Base-by-base conservation (phyloP, 805 yeast species). In the Cephaloascus fragrans region DNA sequence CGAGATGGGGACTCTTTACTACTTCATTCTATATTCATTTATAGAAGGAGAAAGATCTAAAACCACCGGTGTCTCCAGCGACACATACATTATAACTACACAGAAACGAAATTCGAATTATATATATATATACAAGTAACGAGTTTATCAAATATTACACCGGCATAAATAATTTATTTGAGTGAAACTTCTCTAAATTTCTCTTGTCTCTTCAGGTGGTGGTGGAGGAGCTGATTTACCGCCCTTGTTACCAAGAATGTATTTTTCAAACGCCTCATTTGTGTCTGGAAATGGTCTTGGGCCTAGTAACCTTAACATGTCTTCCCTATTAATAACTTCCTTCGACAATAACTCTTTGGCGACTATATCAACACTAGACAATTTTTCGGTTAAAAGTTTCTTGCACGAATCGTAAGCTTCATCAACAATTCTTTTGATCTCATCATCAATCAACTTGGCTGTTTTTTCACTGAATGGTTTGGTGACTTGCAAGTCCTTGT, bases 251-350 rank as follows among this genome's bases (percentile, higher is more conserved):
- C 14, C n/a, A 49, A 75, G 84, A 44, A 89, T 64, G 52, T 89
- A 89, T 56, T 85, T 86, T 58, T 87, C 95, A 60, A 89, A 88
- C 1, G 95, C 95, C 53, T 83, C 94, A 51, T 83, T 83, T 55
- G 77, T 71, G 53, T 83, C 86, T 14, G 79, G 75, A 67, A 79
- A 83, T 32, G 89, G 89, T 50, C 94, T 70, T 45, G 80, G 77
- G 1, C 95, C 95, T 28, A 83, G 67, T 29, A 85, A 52, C 37
- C 83, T 66, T 38, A 84, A 73, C 86, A 84, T 81, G 53, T 84
- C 94, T 45, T 77, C 81, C 55, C 95, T 73, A 0, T 89, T 81
- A 45, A 84, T 70, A n/a, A 80, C 87, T 53, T 84, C 95, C 55
- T 83, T 84, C 38, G 62, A 57, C 45, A 77, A 68, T 41, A 84